Base-by-base conservation (phyloP, 2,329 filamentous ascomycete species). In the Magnaporthales sp. region DNA sequence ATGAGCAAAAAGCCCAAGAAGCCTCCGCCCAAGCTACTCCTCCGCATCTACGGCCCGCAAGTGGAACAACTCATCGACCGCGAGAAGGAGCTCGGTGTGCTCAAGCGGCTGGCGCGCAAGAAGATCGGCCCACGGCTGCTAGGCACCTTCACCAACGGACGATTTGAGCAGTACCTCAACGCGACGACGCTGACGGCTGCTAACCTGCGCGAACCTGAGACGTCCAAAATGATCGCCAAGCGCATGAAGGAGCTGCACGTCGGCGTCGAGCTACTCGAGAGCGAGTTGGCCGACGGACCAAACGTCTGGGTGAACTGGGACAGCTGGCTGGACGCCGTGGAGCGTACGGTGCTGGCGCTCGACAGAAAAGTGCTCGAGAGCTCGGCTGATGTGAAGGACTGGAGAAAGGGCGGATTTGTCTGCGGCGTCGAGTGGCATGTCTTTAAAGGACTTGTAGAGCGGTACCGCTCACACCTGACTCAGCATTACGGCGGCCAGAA, bases 171-270 rank as follows among this genome's bases (percentile, higher is more conserved):
- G 76, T 98, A 89, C 75, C 91, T 97, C 75, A 87, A 97, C 74
- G 93, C 95, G 0, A 86, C 87, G 51, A 89, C 95, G 0, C 84
- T 99, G 58, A 94, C 89, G 0, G 84, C 90, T 0, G 81, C 85
- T 29, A 91, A 96, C 70, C 79, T 99, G 62, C 89, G 92, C 51
- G 86, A 91, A 32, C 86, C 91, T 0, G 91, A 92, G 64, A 97
- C 92, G 0, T 96, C 91, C 38, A 91, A 86, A 73, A 91, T 97
- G 74, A 99, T 99, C 74, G 94, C 95, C 13, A 98, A 98, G 81
- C 91, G 95, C 64, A 97, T 99, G 92, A 86, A 93, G 69, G 95
- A 99, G 77, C 83, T 99, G 46, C 95, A 99, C 73, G 91, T 97
- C 65, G 95, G 95, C 0, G 90, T 99, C 69, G 93, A 97, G 30